Percentiles rank a stretch among this genome's conserved stretches.
These are phyloP conservation scores for Suhomyces maxii DNA, from an alignment of 1,139 yeast species.

Conservation along the genomic window DNA sequence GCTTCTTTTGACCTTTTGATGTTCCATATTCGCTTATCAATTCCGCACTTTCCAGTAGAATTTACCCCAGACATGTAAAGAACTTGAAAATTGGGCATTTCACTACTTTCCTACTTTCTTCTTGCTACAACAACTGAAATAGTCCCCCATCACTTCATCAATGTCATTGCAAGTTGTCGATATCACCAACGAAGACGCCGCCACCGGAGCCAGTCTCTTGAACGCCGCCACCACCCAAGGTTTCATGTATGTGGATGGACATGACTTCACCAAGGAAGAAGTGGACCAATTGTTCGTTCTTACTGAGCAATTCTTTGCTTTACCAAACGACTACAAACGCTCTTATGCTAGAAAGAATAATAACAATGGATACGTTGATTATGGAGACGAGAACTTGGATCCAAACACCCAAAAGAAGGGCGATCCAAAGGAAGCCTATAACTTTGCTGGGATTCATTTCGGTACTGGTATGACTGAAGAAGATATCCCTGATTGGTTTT, in stretches of 20 bases:
- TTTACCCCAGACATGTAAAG: no score
- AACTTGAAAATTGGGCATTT: no score
- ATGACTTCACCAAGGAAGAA: slow-evolving; percentile 59
- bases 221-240: slow-evolving; percentile 71
- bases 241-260: slow-evolving; percentile 72
- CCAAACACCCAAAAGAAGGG: slow-evolving; percentile 52
- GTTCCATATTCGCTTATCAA: no score
- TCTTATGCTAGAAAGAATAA: slow-evolving; percentile 47
- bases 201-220: slow-evolving; percentile 53
- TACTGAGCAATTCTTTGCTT: slow-evolving; percentile 56
- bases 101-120: no score
- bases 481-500: slow-evolving; percentile 47
- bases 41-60: no score
- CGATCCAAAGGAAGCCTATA: slow-evolving; percentile 64
- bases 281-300: slow-evolving; percentile 54
- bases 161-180: slow-evolving; percentile 55
- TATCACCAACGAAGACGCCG: slow-evolving; percentile 43
- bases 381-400: slow-evolving; percentile 59
- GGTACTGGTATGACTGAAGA: slow-evolving; percentile 34
- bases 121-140: no score
- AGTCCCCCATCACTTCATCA: no score
- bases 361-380: slow-evolving; percentile 64
- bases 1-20: no score
- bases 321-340: slow-evolving; percentile 50
- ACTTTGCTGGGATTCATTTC: slow-evolving; percentile 44